These are phyloP conservation scores for Gloeophyllum trabeum DNA, from an alignment of 768 basidiomycete species.

Conservation along the genomic window DNA sequence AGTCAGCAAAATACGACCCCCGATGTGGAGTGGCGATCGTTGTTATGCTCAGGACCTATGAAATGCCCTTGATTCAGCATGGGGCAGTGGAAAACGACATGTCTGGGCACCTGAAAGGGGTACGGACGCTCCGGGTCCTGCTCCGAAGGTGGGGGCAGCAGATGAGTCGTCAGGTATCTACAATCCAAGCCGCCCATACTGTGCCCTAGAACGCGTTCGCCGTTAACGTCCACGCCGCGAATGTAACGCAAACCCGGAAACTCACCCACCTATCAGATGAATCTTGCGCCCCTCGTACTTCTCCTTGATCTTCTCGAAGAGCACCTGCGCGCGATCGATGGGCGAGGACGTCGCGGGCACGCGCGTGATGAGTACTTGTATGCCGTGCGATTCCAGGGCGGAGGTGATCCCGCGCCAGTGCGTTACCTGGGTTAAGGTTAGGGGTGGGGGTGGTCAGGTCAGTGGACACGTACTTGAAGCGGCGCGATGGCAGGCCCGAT, in stretches of 20 bases:
- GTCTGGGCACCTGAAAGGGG: too few relatives aligned
- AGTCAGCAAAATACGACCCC: slow-evolving; percentile 89
- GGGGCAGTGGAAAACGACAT: not conserved
- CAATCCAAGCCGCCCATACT: slow-evolving; percentile 86
- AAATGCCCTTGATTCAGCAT: slow-evolving; percentile 24
- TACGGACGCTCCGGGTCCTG: too few relatives aligned
- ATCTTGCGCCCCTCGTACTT: slow-evolving; percentile 75
- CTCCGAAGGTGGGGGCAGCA: slow-evolving; percentile 40
- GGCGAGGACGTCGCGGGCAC: slow-evolving; percentile 91
- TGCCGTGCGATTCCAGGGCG: slow-evolving; percentile 79
- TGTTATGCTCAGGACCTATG: slow-evolving; percentile 78
- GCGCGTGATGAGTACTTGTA: slow-evolving; percentile 84
- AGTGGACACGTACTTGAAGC: too few relatives aligned
- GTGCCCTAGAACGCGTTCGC: slow-evolving; percentile 1
- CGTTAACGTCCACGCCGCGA: slow-evolving; percentile 1
- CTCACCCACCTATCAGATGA: slow-evolving; percentile 65
- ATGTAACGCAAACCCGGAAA: slow-evolving; percentile 4
- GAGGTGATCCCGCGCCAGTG: slow-evolving; percentile 98
- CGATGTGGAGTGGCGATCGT: slow-evolving; percentile 94
- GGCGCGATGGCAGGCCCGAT: too few relatives aligned
- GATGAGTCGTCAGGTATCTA: slow-evolving; percentile 76
- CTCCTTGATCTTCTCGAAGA: slow-evolving; percentile 73
- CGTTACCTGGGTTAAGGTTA: slow-evolving; percentile 73
- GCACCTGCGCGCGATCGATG: slow-evolving; percentile 78
- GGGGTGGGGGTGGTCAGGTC: slow-evolving; percentile 64